phyloP scores from a whole-genome alignment of 257 asterid species.

The Fraxinus quadrangulata region DNA sequence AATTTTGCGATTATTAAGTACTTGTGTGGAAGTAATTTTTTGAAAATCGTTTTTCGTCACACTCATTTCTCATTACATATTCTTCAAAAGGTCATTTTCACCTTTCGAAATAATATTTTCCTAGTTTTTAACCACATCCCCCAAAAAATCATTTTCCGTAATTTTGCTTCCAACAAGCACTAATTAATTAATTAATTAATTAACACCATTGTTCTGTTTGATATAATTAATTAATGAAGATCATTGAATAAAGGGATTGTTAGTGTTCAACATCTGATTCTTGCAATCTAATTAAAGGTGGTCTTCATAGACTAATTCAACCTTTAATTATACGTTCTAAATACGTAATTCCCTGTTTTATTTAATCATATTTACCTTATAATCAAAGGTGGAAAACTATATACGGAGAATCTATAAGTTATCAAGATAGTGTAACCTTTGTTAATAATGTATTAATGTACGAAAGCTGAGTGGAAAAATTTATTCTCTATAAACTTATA shows the following conservation, averaged over 20 bases:
- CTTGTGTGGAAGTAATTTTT: too few relatives aligned
- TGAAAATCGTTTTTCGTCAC: too few relatives aligned
- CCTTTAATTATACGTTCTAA: slow-evolving; percentile 34
- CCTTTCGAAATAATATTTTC: too few relatives aligned
- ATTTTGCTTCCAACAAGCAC: too few relatives aligned
- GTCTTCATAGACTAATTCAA: slow-evolving; percentile 25
- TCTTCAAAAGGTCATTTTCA: too few relatives aligned
- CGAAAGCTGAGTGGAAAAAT: neutral
- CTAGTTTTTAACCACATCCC: too few relatives aligned
- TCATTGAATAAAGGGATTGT: slow-evolving; percentile 21
- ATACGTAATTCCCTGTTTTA: slow-evolving; percentile 22
- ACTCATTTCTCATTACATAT: too few relatives aligned
- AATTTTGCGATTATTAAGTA: neutral
- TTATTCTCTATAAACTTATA: neutral
- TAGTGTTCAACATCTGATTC: slow-evolving; percentile 25
- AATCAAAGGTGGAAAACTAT: neutral
- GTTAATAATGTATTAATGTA: neutral
- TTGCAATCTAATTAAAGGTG: slow-evolving; percentile 30
- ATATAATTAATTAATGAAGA: neutral
- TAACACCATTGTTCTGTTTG: neutral
- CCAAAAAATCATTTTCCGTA: too few relatives aligned
- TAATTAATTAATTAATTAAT: neutral
- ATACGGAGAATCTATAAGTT: neutral
- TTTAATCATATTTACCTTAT: slow-evolving; percentile 21
- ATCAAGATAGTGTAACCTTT: slow-evolving; percentile 2